Evolutionary conservation across 73 alveolate species (phyloP), one percentile per base, ranked within the genome.

Genomic region (Vitrella brassicaformis): DNA sequence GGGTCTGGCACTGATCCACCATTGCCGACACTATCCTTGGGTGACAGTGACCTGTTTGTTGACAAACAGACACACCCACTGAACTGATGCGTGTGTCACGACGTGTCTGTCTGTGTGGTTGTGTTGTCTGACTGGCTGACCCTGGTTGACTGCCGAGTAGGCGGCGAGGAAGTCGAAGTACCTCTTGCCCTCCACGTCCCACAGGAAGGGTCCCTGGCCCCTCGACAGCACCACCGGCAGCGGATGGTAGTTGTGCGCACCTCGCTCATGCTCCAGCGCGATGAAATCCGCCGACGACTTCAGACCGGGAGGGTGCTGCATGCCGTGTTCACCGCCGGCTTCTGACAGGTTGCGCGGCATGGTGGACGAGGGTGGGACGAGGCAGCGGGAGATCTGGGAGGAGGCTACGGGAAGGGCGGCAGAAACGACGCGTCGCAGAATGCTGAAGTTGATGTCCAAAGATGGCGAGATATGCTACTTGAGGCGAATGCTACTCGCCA

Each of bases 21-120:
- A 93, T 31, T 47, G 95, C 92, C 81, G 83, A 84, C 28, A 92
- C 74, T 67, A 93, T 93, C 85, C 88, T 91, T 1, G 96, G 95
- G 73, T 93, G 98, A 77, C 97, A 91, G 67, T 93, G 98, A n/a
- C 97, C 98, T n/a, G n/a, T n/a, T n/a, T n/a, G n/a, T n/a, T n/a
- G n/a, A n/a, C n/a, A n/a, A n/a, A n/a, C n/a, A n/a, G n/a, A n/a
- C n/a, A n/a, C n/a, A n/a, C n/a, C n/a, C n/a, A n/a, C n/a, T n/a
- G n/a, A n/a, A n/a, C n/a, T n/a, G n/a, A n/a, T n/a, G n/a, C n/a
- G n/a, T n/a, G n/a, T n/a, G n/a, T n/a, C n/a, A n/a, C n/a, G n/a
- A n/a, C n/a, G n/a, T n/a, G n/a, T n/a, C n/a, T n/a, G n/a, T n/a
- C n/a, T n/a, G n/a, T n/a, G n/a, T n/a, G n/a, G n/a, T n/a, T n/a